Conservation (phyloP, 2,329 filamentous ascomycete species). For the Pyricularia grisea region DNA sequence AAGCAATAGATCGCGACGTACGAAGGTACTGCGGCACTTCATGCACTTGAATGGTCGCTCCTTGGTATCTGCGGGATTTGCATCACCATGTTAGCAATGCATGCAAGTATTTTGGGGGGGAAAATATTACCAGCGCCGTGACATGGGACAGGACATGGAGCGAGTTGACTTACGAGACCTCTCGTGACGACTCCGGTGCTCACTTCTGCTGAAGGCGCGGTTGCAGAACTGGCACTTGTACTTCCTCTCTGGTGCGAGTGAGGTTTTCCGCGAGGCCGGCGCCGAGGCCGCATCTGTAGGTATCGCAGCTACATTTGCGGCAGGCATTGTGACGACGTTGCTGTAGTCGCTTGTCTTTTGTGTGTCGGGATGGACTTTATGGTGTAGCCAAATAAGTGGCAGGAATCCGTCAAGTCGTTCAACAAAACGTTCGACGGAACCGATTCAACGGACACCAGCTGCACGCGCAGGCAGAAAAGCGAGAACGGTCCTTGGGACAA, state of each 20-base stretch:
- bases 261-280: conserved; percentile 65
- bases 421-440: neutral
- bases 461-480: conserved; percentile 3
- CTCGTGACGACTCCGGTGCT: conserved; percentile 95
- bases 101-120: neutral
- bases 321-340: conserved; percentile 51
- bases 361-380: conserved; percentile 4
- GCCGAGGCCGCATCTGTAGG: conserved; percentile 57
- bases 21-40: conserved; percentile 97
- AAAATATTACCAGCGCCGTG: conserved; percentile 2
- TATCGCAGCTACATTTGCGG: conserved; percentile 56
- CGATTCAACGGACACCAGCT: neutral
- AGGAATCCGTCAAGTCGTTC: neutral
- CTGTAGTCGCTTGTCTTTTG: conserved; percentile 3
- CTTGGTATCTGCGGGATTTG: conserved; percentile 72
- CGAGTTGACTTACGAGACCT: conserved; percentile 75
- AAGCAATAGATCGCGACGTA: conserved; percentile 89
- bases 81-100: neutral
- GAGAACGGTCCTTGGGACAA: conserved; percentile 20
- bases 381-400: neutral
- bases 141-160: neutral
- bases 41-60: conserved; percentile 97
- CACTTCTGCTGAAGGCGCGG: conserved; percentile 92
- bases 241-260: conserved; percentile 83
- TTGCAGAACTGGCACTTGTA: conserved; percentile 99